phyloP scores from a whole-genome alignment of 179 eudicot genomes.

The Drosera spatulata region DNA sequence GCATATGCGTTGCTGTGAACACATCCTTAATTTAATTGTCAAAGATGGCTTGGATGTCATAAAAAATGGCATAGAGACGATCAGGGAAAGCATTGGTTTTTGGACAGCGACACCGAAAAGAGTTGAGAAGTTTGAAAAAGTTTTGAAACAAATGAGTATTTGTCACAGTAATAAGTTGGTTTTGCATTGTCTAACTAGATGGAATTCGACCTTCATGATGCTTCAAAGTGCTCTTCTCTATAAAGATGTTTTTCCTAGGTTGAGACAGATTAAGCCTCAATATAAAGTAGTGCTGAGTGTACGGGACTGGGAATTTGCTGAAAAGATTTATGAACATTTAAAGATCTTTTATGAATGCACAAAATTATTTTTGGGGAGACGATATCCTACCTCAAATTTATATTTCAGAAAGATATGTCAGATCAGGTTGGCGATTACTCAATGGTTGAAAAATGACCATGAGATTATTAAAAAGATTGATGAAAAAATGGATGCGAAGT shows the following conservation, averaged over 20 bases:
- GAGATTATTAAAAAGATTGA: too few relatives aligned
- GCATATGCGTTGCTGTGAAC: constrained; percentile 5
- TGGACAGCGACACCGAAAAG: constrained; percentile 2
- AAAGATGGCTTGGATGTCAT: constrained; percentile 3
- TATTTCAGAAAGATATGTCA: too few relatives aligned
- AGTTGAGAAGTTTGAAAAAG: neutral
- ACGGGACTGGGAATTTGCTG: constrained; percentile 9
- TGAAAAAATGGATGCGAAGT: too few relatives aligned
- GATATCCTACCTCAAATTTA: too few relatives aligned
- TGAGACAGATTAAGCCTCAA: neutral
- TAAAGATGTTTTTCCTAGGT: constrained; percentile 3
- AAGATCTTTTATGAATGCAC: too few relatives aligned
- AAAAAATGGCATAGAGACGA: neutral
- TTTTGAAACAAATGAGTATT: neutral
- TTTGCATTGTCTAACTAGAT: neutral
- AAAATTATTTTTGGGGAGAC: too few relatives aligned
- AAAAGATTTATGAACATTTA: constrained; percentile 12
- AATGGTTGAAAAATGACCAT: too few relatives aligned
- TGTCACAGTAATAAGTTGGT: neutral
- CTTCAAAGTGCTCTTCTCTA: neutral
- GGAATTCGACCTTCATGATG: constrained; percentile 6
- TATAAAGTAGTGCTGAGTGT: neutral
- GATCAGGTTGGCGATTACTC: too few relatives aligned
- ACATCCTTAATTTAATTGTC: constrained; percentile 3
- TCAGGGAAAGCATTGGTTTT: constrained; percentile 1